These are phyloP conservation scores for Wallacemonas sp. DNA, from an alignment of 208 protist genomes.

Conservation along the genomic window DNA sequence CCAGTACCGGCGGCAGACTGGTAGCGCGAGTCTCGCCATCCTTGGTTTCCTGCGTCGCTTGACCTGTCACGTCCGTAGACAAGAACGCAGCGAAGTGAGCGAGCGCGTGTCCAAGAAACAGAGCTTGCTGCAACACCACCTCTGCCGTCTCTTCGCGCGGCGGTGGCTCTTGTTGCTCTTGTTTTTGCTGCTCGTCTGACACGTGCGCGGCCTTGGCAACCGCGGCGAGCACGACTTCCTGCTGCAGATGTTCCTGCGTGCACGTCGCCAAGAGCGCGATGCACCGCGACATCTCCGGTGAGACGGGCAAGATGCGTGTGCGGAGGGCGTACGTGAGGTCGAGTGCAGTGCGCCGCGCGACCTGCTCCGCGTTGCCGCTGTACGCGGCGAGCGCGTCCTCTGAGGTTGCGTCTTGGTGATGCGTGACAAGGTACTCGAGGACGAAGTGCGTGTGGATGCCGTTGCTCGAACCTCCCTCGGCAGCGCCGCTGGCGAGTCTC, in stretches of 20 bases:
- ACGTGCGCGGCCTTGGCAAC: constrained; percentile 24
- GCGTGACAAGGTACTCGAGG: constrained; percentile 19
- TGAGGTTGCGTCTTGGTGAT: constrained; percentile 6
- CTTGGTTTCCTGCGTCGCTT: background rate
- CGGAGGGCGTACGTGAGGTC: constrained; percentile 41
- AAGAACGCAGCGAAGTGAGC: background rate
- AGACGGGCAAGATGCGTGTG: constrained; percentile 52
- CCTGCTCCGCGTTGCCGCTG: constrained; percentile 7
- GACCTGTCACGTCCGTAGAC: background rate
- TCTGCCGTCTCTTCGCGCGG: background rate
- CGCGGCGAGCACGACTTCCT: constrained; percentile 46
- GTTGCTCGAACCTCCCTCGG: background rate
- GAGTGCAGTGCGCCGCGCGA: constrained; percentile 10
- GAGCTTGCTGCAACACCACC: background rate
- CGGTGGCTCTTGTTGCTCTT: background rate
- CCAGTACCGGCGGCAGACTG: background rate
- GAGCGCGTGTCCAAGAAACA: background rate
- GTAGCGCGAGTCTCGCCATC: too few relatives aligned
- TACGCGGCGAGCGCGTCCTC: background rate
- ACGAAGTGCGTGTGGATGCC: background rate
- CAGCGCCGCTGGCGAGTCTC: constrained; percentile 28
- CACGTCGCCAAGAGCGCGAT: constrained; percentile 35
- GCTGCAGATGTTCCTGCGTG: constrained; percentile 42
- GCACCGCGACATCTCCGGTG: constrained; percentile 56
- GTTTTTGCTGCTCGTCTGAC: background rate